Base-by-base conservation (phyloP, 1,284 basidiomycete species). In the Heterobasidion irregulare region DNA sequence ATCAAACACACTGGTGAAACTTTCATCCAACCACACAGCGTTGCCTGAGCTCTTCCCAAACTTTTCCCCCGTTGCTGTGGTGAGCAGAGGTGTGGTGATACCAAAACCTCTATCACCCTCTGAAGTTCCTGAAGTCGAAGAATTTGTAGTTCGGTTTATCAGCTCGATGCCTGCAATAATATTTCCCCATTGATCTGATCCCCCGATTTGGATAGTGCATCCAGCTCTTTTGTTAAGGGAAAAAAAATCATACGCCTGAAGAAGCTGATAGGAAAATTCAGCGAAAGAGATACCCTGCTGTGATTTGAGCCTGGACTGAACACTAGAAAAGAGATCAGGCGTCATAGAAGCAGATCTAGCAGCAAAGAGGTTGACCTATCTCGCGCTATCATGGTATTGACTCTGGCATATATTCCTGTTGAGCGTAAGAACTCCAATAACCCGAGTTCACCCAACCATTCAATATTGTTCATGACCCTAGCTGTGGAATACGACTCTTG, bases 171-270 rank as follows among this genome's bases (percentile, higher is more conserved):
- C 95, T 8, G 92, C 90, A 18, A 94, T 74, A 59, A 99, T 98
- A 68, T 99, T 99, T n/a, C 97, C 96, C 86, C 95, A 95, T 69
- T 99, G 97, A 69, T 99, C 97, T 0, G 91, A 94, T 3, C 97
- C 97, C 50, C 97, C 97, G 46, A 99, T 72, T 70, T 99, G 97
- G 47, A 98, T 79, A 1, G 84, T 84, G 69, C 96, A 98, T 0
- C 74, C 74, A 52, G 82, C 75, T 33, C 77, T 68, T 59, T 75
- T 74, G 70, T 95, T 77, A 1, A 99, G 78, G 58, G 86, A 75
- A 59, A 86, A 80, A 71, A 98, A 99, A 70, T 99, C 97, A 70
- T 94, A 92, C 2, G 94, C 97, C 73, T 99, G 97, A 10, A 99
- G 78, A 26, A 99, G 84, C 67, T 99, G 96, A 68, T 99, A 99